Percentiles rank a stretch among this genome's conserved stretches.
Conservation (phyloP, 1,139 yeast genomes). For the Hansenula lynferdii region DNA sequence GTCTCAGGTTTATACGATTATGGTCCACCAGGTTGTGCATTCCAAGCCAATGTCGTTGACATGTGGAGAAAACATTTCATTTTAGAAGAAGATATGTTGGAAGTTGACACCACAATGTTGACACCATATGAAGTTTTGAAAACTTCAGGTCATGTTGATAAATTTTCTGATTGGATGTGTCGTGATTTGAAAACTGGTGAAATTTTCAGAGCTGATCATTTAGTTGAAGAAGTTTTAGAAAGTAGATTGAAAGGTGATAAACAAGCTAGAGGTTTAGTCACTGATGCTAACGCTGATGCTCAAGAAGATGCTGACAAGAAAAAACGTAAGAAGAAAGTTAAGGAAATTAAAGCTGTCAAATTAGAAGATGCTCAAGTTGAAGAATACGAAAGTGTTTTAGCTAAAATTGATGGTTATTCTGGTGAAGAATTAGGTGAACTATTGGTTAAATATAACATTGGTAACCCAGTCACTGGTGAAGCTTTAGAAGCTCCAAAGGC, state of each 20-base stretch:
- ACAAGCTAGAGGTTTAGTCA: slow-evolving; percentile 83
- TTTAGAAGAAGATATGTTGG: slow-evolving; percentile 97
- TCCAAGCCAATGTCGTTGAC: slow-evolving; percentile 93
- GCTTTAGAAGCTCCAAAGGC: slow-evolving; percentile 85
- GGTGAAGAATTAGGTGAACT: slow-evolving; percentile 91
- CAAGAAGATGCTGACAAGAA: slow-evolving; percentile 66
- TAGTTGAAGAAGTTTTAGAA: slow-evolving; percentile 96
- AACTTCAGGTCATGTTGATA: slow-evolving; percentile 98
- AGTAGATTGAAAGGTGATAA: slow-evolving; percentile 93
- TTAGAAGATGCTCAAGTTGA: slow-evolving; percentile 73
- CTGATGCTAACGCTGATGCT: slow-evolving; percentile 53
- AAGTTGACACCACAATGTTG: slow-evolving; percentile 96
- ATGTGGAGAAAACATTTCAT: slow-evolving; percentile 98
- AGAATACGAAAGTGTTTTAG: slow-evolving; percentile 83
- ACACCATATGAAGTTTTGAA: slow-evolving; percentile 97
- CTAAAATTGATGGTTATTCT: slow-evolving; percentile 92
- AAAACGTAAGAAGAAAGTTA: slow-evolving; percentile 94
- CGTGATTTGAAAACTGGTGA: slow-evolving; percentile 94
- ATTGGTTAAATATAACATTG: slow-evolving; percentile 74
- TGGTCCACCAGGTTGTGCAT: slow-evolving; percentile 99
- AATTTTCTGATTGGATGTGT: slow-evolving; percentile 99
- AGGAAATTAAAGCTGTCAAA: slow-evolving; percentile 86
- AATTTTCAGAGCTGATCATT: slow-evolving; percentile 97
- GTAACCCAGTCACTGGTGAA: slow-evolving; percentile 88
- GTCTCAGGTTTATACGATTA: slow-evolving; percentile 97